Conservation (phyloP, 495 filamentous ascomycete species). For the Penicillium egyptiacum region DNA sequence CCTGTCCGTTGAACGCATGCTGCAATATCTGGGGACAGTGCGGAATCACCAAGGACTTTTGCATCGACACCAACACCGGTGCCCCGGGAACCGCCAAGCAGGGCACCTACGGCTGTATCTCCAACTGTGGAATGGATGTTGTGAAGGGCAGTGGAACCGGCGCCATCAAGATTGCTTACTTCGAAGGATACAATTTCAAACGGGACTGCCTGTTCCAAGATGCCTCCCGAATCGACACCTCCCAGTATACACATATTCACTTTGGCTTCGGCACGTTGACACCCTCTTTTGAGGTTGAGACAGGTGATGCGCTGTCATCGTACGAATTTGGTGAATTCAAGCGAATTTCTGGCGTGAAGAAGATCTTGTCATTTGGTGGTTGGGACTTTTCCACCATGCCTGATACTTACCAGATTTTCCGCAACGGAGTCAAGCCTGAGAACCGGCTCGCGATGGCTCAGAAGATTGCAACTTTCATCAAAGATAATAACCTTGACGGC, state of each 20-base stretch:
- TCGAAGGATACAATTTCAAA: conserved; percentile 14
- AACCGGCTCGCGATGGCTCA: conserved; percentile 30
- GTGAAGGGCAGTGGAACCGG: conserved; percentile 16
- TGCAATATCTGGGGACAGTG: conserved; percentile 27
- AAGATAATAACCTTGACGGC: conserved; percentile 25
- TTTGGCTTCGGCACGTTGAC: conserved; percentile 15
- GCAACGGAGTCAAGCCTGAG: conserved; percentile 25
- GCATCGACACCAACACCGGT: conserved; percentile 27
- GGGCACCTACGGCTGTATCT: conserved; percentile 43
- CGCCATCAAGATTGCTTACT: conserved; percentile 18
- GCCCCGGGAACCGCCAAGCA: conserved; percentile 38
- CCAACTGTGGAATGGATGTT: conserved; percentile 45
- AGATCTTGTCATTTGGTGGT: conserved; percentile 48
- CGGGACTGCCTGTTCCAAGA: conserved; percentile 21
- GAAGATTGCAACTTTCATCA: conserved; percentile 34
- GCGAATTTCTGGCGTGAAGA: conserved; percentile 25
- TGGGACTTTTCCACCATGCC: conserved; percentile 28
- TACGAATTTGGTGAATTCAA: conserved; percentile 27
- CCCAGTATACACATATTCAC: conserved; percentile 18
- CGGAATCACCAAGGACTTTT: conserved; percentile 16
- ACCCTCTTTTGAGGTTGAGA: neutral
- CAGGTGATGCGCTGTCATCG: neutral
- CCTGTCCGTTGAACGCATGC: conserved; percentile 35
- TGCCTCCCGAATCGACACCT: conserved; percentile 16
- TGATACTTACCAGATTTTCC: conserved; percentile 33